Evolutionary conservation across 345 rosid genomes (phyloP).

Genomic region (Nasturtium officinale): DNA sequence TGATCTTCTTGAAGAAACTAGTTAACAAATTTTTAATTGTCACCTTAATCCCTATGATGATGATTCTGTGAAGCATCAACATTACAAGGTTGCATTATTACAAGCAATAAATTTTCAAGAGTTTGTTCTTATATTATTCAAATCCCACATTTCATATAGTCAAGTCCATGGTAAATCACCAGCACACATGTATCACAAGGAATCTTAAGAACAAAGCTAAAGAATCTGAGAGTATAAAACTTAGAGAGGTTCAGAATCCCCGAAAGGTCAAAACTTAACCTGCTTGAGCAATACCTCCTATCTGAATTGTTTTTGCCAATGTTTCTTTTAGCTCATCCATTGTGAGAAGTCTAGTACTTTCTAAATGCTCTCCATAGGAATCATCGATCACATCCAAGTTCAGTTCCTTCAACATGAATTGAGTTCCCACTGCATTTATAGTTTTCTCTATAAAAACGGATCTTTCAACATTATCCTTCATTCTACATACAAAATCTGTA

Average conservation of each 20-base stretch:
- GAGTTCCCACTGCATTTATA: slow-evolving; percentile 49
- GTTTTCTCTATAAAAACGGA: slow-evolving; percentile 60
- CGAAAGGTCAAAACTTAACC: background rate
- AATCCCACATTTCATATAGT: background rate
- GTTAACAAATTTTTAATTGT: slow-evolving; percentile 17
- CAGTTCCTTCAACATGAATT: slow-evolving; percentile 26
- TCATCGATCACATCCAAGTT: slow-evolving; percentile 14
- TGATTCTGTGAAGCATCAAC: slow-evolving; percentile 16
- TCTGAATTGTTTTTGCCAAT: slow-evolving; percentile 5
- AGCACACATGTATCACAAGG: background rate
- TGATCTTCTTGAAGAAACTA: slow-evolving; percentile 37
- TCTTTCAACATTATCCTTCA: slow-evolving; percentile 73
- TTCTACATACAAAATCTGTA: slow-evolving; percentile 58
- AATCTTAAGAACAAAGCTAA: slow-evolving; percentile 1
- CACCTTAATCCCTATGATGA: slow-evolving; percentile 7
- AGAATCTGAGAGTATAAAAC: background rate
- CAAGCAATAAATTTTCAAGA: slow-evolving; percentile 17
- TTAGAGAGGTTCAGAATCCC: background rate
- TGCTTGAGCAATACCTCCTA: slow-evolving; percentile 22
- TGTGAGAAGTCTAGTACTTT: slow-evolving; percentile 30
- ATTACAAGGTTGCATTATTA: slow-evolving; percentile 23
- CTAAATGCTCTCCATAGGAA: slow-evolving; percentile 16
- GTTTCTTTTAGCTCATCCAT: slow-evolving; percentile 25
- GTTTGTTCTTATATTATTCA: slow-evolving; percentile 1
- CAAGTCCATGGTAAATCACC: background rate